A percentile compares a stretch with the other conserved stretches of the same genome.
Conservation (phyloP, 2,329 filamentous ascomycete species). For the Botrytis galanthina region DNA sequence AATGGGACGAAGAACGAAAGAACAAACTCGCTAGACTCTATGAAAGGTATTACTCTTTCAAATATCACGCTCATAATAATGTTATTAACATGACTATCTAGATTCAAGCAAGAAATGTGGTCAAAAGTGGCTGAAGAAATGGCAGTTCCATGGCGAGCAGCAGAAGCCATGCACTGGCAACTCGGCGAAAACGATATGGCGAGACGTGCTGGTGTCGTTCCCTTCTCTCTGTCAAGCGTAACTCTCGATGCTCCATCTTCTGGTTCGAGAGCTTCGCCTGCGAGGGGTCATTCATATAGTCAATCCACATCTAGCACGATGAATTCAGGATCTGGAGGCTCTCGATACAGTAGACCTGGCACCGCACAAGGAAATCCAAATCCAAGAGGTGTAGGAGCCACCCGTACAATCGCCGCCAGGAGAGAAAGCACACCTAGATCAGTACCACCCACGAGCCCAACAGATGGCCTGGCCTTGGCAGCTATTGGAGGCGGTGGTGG, state of each 20-base stretch:
- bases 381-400: constrained; percentile 24
- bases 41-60: constrained; percentile 65
- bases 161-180: constrained; percentile 98
- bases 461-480: constrained; percentile 39
- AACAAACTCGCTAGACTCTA: constrained; percentile 94
- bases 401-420: constrained; percentile 36
- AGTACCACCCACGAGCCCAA: constrained; percentile 41
- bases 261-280: constrained; percentile 46
- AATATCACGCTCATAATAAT: background rate
- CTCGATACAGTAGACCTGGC: constrained; percentile 32
- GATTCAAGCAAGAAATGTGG: constrained; percentile 99
- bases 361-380: constrained; percentile 27
- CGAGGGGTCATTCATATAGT: constrained; percentile 34
- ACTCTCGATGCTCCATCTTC: constrained; percentile 46
- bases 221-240: constrained; percentile 69
- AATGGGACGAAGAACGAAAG: constrained; percentile 97
- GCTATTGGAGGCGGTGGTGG: constrained; percentile 34
- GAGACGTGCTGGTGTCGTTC: constrained; percentile 80
- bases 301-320: constrained; percentile 33
- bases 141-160: constrained; percentile 90
- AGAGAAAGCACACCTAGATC: constrained; percentile 38
- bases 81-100: constrained; percentile 41
- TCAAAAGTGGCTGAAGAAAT: constrained; percentile 92
- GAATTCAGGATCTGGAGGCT: constrained; percentile 22
- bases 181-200: constrained; percentile 94